Conservation (phyloP, 495 filamentous ascomycete genomes). For the Sordaria brevicollis region DNA sequence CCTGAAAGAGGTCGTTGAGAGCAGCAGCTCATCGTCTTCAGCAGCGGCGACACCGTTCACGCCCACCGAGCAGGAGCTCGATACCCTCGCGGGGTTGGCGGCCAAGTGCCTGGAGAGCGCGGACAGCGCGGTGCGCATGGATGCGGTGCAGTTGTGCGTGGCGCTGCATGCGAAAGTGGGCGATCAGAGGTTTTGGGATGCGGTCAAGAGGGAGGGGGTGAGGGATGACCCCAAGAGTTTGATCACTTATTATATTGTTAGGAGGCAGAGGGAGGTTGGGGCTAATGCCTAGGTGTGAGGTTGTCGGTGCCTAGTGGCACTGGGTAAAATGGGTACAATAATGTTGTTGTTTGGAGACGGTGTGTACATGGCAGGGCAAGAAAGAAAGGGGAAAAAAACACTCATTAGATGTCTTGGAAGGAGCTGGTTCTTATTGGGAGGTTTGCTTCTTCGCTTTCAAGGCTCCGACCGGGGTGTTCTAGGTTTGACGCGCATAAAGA, state of each 20-base stretch:
- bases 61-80: constrained; percentile 33
- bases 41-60: constrained; percentile 18
- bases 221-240: constrained; percentile 61
- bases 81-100: constrained; percentile 43
- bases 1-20: constrained; percentile 41
- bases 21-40: too few species aligned
- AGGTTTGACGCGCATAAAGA: not conserved
- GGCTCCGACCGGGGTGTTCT: not conserved
- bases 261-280: constrained; percentile 39
- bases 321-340: not conserved
- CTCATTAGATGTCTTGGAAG: not conserved
- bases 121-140: constrained; percentile 71
- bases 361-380: too few species aligned
- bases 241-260: constrained; percentile 77
- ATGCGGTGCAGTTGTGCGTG: constrained; percentile 67
- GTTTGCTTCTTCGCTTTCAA: not conserved
- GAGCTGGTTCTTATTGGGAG: not conserved
- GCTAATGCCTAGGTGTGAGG: not conserved
- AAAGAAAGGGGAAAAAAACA: not conserved
- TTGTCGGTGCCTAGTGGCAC: not conserved
- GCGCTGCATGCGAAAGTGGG: constrained; percentile 58
- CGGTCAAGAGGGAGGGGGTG: constrained; percentile 41
- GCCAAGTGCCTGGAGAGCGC: constrained; percentile 53
- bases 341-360: not conserved
- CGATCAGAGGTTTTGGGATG: constrained; percentile 54